Percentiles rank a stretch among this genome's conserved stretches.
Evolutionary conservation across 768 basidiomycete genomes (phyloP).

Genomic region (Russula vinacea): DNA sequence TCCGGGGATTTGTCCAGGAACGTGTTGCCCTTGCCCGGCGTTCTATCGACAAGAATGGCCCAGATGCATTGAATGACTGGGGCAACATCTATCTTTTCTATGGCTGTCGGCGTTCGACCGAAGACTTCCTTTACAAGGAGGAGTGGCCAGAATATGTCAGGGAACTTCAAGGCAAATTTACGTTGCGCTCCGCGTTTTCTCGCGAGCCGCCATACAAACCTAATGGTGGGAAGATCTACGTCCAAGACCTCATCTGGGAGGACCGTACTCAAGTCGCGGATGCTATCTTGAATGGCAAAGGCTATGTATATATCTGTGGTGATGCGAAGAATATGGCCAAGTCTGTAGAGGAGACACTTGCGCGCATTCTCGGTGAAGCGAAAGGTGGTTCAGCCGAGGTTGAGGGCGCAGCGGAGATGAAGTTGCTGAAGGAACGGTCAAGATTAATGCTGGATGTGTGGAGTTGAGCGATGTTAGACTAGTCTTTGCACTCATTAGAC

Average conservation of each 20-base stretch:
- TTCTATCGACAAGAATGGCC: slow-evolving; percentile 92
- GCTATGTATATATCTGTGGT: slow-evolving; percentile 96
- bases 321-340: slow-evolving; percentile 97
- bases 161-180: slow-evolving; percentile 90
- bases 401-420: slow-evolving; percentile 88
- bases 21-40: slow-evolving; percentile 94
- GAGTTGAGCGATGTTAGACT: slow-evolving; percentile 50
- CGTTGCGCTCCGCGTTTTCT: slow-evolving; percentile 86
- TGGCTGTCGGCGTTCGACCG: slow-evolving; percentile 83
- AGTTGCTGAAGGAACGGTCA: slow-evolving; percentile 91
- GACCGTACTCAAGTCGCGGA: slow-evolving; percentile 79
- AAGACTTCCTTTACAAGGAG: slow-evolving; percentile 92
- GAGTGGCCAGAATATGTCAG: slow-evolving; percentile 89
- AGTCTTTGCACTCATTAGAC: slow-evolving; percentile 13
- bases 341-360: slow-evolving; percentile 87
- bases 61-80: slow-evolving; percentile 92
- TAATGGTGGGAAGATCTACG: slow-evolving; percentile 95
- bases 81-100: slow-evolving; percentile 93
- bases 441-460: slow-evolving; percentile 85
- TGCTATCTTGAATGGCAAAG: slow-evolving; percentile 89
- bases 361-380: slow-evolving; percentile 81
- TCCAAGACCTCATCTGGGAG: slow-evolving; percentile 96
- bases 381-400: slow-evolving; percentile 87
- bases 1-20: slow-evolving; percentile 98
- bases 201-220: slow-evolving; percentile 81